Evolutionary conservation across 192 early-diverging fungal species (phyloP).

Genomic region (Entomortierella lignicola): DNA sequence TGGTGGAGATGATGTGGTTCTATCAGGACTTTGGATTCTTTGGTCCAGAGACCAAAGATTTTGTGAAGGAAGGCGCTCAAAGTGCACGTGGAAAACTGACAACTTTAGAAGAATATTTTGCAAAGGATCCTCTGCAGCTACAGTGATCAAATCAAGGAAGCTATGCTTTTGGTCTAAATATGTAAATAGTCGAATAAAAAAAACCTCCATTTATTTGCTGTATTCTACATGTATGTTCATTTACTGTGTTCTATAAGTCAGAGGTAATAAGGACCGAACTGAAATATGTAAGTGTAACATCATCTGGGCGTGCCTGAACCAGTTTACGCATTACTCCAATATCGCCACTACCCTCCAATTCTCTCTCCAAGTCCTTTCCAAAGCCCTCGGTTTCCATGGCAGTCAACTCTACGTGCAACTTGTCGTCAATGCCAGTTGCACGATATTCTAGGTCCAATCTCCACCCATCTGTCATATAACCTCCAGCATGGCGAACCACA

Average conservation of each 20-base stretch:
- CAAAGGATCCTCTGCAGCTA: too few species aligned
- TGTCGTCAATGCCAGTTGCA: conserved; percentile 46
- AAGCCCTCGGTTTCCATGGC: conserved; percentile 64
- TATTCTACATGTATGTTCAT: too few species aligned
- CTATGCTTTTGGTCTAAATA: too few species aligned
- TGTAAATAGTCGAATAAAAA: too few species aligned
- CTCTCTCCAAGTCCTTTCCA: conserved; percentile 45
- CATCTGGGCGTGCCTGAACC: conserved; percentile 24
- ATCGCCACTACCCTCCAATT: conserved; percentile 41
- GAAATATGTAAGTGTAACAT: conserved; percentile 28
- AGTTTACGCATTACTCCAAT: conserved; percentile 44
- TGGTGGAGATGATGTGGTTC: too few species aligned
- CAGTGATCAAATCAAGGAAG: too few species aligned
- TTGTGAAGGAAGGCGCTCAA: too few species aligned
- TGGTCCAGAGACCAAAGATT: too few species aligned
- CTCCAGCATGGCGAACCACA: conserved; percentile 59
- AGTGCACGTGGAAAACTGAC: too few species aligned
- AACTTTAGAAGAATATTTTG: too few species aligned
- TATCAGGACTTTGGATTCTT: too few species aligned
- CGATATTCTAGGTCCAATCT: conserved; percentile 52
- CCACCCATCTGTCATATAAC: conserved; percentile 60
- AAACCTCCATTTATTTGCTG: too few species aligned
- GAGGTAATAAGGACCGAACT: conserved; percentile 25
- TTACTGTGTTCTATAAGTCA: conserved; percentile 10
- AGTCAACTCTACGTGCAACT: conserved; percentile 59